Evolutionary conservation across 2,329 filamentous ascomycete species (phyloP).

Genomic region (Colletotrichum echinochloae): DNA sequence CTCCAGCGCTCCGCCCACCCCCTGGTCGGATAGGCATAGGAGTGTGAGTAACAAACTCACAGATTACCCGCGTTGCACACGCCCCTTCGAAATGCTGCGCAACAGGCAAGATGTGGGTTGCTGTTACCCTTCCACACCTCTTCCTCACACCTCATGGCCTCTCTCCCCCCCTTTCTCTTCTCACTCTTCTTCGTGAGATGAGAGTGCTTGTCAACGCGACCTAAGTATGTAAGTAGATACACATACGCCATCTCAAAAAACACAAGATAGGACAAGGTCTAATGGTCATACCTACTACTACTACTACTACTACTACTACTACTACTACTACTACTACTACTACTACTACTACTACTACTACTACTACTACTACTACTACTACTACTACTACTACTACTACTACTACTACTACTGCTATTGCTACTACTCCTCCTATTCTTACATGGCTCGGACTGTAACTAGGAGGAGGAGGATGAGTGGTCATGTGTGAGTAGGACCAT

Average conservation of each 20-base stretch:
- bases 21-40: neutral
- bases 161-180: neutral
- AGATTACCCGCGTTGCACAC: neutral
- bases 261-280: too few species aligned
- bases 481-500: conserved; percentile 2
- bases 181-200: neutral
- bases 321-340: too few species aligned
- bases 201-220: neutral
- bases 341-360: too few species aligned
- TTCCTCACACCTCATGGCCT: neutral
- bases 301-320: too few species aligned
- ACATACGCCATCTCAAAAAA: too few species aligned
- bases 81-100: neutral
- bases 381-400: too few species aligned
- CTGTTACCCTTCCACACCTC: neutral
- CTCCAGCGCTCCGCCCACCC: neutral
- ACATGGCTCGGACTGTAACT: too few species aligned
- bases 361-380: too few species aligned
- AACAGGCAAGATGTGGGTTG: neutral
- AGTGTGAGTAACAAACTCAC: neutral
- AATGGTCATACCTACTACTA: too few species aligned
- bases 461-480: neutral
- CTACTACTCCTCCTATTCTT: too few species aligned
- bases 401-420: too few species aligned
- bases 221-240: too few species aligned